Conservation (phyloP, 441 rosid species). For the Cnidoscolus chayamansa region DNA sequence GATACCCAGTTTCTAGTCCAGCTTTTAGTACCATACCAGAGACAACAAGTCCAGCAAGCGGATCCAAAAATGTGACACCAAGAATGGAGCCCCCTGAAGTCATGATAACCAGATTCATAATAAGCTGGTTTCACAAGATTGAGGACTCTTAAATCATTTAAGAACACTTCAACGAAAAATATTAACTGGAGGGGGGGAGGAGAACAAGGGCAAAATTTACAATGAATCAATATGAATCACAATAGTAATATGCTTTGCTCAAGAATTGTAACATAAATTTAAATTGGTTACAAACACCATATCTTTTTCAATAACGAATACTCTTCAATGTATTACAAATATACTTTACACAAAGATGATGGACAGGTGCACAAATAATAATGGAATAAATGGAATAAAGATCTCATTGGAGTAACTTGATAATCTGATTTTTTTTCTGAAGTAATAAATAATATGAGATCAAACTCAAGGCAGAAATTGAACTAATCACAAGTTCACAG, state of each 20-base stretch:
- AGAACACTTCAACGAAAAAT: neutral
- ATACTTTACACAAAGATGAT: neutral
- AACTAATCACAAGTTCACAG: neutral
- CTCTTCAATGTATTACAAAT: neutral
- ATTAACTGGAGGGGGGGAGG: neutral
- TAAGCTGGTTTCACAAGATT: conserved; percentile 22
- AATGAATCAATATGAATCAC: neutral
- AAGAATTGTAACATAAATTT: neutral
- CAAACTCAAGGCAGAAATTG: neutral
- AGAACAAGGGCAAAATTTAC: neutral
- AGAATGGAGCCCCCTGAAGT: conserved; percentile 85
- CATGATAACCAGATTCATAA: conserved; percentile 19
- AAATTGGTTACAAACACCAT: neutral
- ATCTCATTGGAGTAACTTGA: neutral
- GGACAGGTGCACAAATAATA: neutral
- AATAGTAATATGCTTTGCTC: neutral
- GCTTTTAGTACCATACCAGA: conserved; percentile 85
- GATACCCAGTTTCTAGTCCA: conserved; percentile 79
- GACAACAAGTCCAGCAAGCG: conserved; percentile 90
- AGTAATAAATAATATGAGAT: neutral
- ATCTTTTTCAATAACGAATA: neutral
- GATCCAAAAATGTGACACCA: conserved; percentile 82
- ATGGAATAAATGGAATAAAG: too few relatives aligned
- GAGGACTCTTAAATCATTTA: conserved; percentile 3
- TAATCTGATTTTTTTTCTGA: neutral